Evolutionary conservation across 371 early-diverging fungal species (phyloP).

Genomic region (Mortierella sp.): DNA sequence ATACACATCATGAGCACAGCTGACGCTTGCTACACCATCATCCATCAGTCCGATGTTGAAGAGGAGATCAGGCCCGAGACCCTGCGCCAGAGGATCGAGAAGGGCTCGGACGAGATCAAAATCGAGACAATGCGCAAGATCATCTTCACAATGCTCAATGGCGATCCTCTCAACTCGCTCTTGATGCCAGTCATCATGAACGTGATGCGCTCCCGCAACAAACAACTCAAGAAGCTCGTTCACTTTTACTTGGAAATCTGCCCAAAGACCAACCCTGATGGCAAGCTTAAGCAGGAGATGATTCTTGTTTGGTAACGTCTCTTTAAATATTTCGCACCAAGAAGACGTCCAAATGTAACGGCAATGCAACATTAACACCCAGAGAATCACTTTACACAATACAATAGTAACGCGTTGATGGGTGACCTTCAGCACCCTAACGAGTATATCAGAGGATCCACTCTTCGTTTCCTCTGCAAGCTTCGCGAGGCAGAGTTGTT

Average conservation of each 20-base stretch:
- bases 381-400: background rate
- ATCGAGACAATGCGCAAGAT: slow-evolving; percentile 94
- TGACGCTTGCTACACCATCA: slow-evolving; percentile 78
- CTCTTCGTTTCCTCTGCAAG: slow-evolving; percentile 95
- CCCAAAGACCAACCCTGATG: slow-evolving; percentile 92
- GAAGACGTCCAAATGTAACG: too few relatives aligned
- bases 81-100: slow-evolving; percentile 85
- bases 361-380: background rate
- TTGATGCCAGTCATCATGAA: slow-evolving; percentile 98
- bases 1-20: slow-evolving; percentile 45
- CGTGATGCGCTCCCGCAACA: slow-evolving; percentile 92
- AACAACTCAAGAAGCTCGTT: slow-evolving; percentile 95
- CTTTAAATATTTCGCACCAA: background rate
- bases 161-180: slow-evolving; percentile 90
- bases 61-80: slow-evolving; percentile 76
- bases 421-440: slow-evolving; percentile 99
- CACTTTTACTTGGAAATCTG: slow-evolving; percentile 98
- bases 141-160: slow-evolving; percentile 90
- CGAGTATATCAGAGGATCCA: slow-evolving; percentile 98
- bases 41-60: slow-evolving; percentile 75
- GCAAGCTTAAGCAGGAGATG: slow-evolving; percentile 96
- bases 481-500: slow-evolving; percentile 94
- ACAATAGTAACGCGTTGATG: slow-evolving; percentile 89
- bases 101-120: slow-evolving; percentile 92
- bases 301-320: slow-evolving; percentile 88